A percentile compares a stretch with the other conserved stretches of the same genome.
phyloP scores from a whole-genome alignment of 805 yeast genomes.

The Maudiozyma saulgeensis region DNA sequence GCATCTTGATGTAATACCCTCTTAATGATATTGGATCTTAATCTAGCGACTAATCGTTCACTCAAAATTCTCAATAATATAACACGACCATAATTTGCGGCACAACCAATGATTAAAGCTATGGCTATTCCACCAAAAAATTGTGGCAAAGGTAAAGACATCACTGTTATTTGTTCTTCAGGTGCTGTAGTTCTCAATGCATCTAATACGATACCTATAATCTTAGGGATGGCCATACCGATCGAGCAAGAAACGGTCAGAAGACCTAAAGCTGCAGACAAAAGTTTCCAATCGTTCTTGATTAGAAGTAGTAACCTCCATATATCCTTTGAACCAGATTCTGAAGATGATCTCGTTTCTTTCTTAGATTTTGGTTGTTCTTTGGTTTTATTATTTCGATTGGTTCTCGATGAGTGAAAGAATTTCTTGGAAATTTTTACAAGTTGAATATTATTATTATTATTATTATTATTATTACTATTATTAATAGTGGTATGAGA shows the following conservation, averaged over 20 bases:
- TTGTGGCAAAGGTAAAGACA: conserved; percentile 28
- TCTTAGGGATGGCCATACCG: conserved; percentile 45
- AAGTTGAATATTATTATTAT: neutral
- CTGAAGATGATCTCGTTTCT: conserved; percentile 6
- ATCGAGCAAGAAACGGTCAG: conserved; percentile 39
- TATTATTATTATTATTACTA: neutral
- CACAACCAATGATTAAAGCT: conserved; percentile 54
- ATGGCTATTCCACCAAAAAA: conserved; percentile 53
- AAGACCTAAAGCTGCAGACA: conserved; percentile 35
- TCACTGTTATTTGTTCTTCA: conserved; percentile 3
- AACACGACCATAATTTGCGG: conserved; percentile 66
- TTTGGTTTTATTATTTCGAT: neutral
- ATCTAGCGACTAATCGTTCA: conserved; percentile 75
- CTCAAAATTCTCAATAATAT: conserved; percentile 50
- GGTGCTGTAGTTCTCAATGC: conserved; percentile 25
- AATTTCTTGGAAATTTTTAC: neutral
- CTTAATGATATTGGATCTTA: conserved; percentile 68
- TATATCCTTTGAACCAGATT: conserved; percentile 5
- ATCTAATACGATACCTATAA: conserved; percentile 47
- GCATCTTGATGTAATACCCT: conserved; percentile 81
- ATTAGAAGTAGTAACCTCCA: conserved; percentile 36
- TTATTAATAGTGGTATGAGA: neutral
- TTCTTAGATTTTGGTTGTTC: neutral
- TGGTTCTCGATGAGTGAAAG: neutral
- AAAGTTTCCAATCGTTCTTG: conserved; percentile 36